Evolutionary conservation across 164 flowering plant species (phyloP).

Genomic region (Tinospora cordifolia): DNA sequence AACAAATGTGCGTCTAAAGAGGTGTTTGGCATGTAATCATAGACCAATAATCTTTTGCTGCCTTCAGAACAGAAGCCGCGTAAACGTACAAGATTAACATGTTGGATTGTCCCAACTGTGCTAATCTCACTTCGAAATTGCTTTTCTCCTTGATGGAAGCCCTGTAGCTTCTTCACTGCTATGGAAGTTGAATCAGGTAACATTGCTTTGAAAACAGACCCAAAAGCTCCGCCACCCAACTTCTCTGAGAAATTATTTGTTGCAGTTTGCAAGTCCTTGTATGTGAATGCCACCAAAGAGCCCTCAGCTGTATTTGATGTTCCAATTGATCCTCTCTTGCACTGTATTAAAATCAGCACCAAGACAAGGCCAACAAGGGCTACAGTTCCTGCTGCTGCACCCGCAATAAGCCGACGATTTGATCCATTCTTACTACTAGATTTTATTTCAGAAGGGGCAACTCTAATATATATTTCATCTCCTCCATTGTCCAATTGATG

Average conservation of each 20-base stretch:
- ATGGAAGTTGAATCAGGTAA: constrained; percentile 33
- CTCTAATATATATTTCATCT: constrained; percentile 14
- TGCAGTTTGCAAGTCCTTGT: constrained; percentile 33
- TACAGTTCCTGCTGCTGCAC: constrained; percentile 11
- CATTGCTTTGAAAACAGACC: constrained; percentile 46
- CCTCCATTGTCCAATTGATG: constrained; percentile 16
- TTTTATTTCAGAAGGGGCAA: constrained; percentile 17
- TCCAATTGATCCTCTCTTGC: constrained; percentile 7
- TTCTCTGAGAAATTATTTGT: constrained; percentile 47
- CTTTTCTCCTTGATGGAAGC: constrained; percentile 50
- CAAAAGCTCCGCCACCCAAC: constrained; percentile 50
- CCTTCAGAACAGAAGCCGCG: constrained; percentile 54
- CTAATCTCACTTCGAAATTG: constrained; percentile 47
- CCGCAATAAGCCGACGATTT: constrained; percentile 13
- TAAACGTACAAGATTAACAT: constrained; percentile 47
- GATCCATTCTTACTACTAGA: background rate
- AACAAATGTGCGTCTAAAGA: constrained; percentile 24
- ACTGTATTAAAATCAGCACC: constrained; percentile 5
- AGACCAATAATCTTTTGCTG: constrained; percentile 32
- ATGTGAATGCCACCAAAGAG: constrained; percentile 31
- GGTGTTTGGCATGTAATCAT: constrained; percentile 47
- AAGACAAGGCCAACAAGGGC: constrained; percentile 14
- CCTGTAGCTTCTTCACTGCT: constrained; percentile 52
- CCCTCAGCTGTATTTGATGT: constrained; percentile 18
- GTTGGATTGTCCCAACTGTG: constrained; percentile 50